These are phyloP conservation scores for Pleurostoma richardsiae DNA, from an alignment of 2,329 filamentous ascomycete genomes.

Conservation along the genomic window DNA sequence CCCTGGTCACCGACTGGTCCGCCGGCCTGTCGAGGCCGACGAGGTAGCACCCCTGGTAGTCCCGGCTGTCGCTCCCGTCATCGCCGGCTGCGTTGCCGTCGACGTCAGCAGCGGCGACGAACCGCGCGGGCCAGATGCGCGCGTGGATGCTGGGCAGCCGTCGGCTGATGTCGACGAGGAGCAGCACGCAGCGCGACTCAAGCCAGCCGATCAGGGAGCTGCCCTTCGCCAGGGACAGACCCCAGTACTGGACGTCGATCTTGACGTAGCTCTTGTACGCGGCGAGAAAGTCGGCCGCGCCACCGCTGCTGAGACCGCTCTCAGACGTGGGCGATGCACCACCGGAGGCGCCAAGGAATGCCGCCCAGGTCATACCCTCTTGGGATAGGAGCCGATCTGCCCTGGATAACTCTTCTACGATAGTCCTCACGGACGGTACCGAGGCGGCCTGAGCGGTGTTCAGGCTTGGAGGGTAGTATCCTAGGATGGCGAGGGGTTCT, in stretches of 20 bases:
- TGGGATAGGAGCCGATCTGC: slow-evolving; percentile 34
- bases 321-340: background rate
- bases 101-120: slow-evolving; percentile 30
- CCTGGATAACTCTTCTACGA: slow-evolving; percentile 45
- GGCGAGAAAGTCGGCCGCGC: slow-evolving; percentile 42
- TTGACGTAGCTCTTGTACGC: slow-evolving; percentile 51
- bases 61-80: slow-evolving; percentile 19
- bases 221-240: slow-evolving; percentile 47
- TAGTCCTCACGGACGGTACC: slow-evolving; percentile 41
- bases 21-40: slow-evolving; percentile 44
- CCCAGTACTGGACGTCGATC: slow-evolving; percentile 63
- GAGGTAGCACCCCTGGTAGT: slow-evolving; percentile 58
- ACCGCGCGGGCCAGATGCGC: slow-evolving; percentile 60
- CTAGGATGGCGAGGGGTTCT: slow-evolving; percentile 59
- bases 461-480: slow-evolving; percentile 55
- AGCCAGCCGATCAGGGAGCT: slow-evolving; percentile 57
- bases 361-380: slow-evolving; percentile 33
- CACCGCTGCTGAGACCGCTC: slow-evolving; percentile 9
- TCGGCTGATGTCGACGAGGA: slow-evolving; percentile 55
- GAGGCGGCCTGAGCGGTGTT: slow-evolving; percentile 56
- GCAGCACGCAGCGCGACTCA: slow-evolving; percentile 52
- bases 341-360: slow-evolving; percentile 23
- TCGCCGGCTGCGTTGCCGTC: slow-evolving; percentile 16
- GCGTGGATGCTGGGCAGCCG: slow-evolving; percentile 44
- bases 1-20: slow-evolving; percentile 20